Conservation (phyloP, 225 moss, liverwort and hornwort species). For the Antitrichia curtipendula region DNA sequence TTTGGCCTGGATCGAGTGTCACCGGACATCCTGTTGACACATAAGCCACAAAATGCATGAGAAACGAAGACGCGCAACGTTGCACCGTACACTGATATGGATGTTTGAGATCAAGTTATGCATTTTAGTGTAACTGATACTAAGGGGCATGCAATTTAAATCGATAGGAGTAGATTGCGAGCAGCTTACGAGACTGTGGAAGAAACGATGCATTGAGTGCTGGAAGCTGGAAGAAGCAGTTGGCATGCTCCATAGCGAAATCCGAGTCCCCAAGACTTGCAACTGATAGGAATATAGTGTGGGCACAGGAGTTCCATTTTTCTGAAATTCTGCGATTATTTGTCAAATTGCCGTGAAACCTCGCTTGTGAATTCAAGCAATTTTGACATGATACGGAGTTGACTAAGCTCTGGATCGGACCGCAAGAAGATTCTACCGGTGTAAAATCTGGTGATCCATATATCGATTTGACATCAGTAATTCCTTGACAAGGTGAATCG, state of each 20-base stretch:
- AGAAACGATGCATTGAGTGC: not conserved
- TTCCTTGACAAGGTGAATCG: constrained; percentile 2
- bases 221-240: constrained; percentile 27
- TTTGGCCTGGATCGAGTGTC: constrained; percentile 6
- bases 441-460: not conserved
- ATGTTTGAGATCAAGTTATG: not conserved
- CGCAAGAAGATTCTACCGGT: constrained; percentile 1
- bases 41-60: not conserved
- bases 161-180: not conserved
- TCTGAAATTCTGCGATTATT: not conserved
- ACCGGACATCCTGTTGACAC: constrained; percentile 28
- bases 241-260: constrained; percentile 24
- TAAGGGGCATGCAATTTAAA: not conserved
- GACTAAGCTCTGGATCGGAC: not conserved
- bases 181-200: constrained; percentile 11
- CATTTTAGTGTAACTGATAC: not conserved
- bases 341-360: constrained; percentile 4
- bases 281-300: constrained; percentile 16
- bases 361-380: constrained; percentile 20
- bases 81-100: not conserved
- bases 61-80: not conserved
- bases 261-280: constrained; percentile 32
- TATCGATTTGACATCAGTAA: not conserved
- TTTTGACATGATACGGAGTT: not conserved
- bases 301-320: constrained; percentile 12